Conservation (phyloP, 352 stramenopile species). For the Blastocystis sp. region DNA sequence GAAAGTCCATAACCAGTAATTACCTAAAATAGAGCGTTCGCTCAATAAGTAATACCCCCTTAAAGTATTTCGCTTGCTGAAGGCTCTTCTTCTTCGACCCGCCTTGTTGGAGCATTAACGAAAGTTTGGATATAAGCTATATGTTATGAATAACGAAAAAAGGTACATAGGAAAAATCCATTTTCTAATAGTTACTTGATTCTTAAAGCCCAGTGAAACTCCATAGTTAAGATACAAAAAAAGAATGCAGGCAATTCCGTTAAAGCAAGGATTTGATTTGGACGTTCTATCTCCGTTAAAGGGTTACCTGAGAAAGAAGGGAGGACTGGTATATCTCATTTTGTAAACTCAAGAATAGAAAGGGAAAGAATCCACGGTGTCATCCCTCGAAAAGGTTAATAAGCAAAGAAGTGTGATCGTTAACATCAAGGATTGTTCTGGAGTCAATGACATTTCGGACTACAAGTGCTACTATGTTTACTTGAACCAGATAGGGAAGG, state of each 20-base stretch:
- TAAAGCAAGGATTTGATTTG: slow-evolving; percentile 2
- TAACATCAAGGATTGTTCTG: background rate
- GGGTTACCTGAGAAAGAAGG: slow-evolving; percentile 29
- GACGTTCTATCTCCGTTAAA: background rate
- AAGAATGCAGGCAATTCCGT: slow-evolving; percentile 40
- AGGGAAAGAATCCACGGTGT: background rate
- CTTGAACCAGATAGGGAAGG: background rate
- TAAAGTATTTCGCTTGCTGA: background rate
- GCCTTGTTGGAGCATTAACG: background rate
- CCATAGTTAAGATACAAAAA: background rate
- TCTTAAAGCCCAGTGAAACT: background rate
- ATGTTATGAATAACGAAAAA: background rate
- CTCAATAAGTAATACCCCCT: background rate
- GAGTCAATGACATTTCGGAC: slow-evolving; percentile 26
- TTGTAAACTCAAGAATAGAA: background rate
- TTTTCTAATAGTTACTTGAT: background rate
- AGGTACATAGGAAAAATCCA: background rate
- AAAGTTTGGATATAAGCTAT: background rate
- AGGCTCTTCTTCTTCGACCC: background rate
- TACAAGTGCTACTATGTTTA: slow-evolving; percentile 44
- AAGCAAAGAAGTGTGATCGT: background rate
- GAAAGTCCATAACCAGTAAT: slow-evolving; percentile 22
- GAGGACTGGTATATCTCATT: background rate
- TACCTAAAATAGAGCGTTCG: background rate
- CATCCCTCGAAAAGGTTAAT: slow-evolving; percentile 52